Percentiles rank a stretch among this genome's conserved stretches.
Conservation (phyloP, 1,139 yeast species). For the Arxiozyma bovina region DNA sequence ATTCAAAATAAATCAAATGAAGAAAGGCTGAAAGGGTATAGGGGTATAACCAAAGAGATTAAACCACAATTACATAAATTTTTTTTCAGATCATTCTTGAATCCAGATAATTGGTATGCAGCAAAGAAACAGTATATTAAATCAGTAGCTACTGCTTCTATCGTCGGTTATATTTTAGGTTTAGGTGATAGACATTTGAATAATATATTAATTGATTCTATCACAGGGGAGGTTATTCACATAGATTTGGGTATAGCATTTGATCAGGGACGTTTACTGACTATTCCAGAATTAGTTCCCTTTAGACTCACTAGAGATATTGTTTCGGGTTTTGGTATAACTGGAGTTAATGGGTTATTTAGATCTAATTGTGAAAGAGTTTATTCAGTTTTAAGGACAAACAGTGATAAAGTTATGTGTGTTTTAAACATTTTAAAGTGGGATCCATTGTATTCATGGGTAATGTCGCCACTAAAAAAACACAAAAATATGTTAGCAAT, state of each 20-base stretch:
- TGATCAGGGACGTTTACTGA: constrained; percentile 77
- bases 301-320: constrained; percentile 84
- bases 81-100: constrained; percentile 59
- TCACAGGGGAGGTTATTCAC: constrained; percentile 85
- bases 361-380: constrained; percentile 66
- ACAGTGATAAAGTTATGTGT: constrained; percentile 63
- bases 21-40: constrained; percentile 45
- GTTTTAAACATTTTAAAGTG: constrained; percentile 79
- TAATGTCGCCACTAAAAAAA: constrained; percentile 60
- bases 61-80: constrained; percentile 63
- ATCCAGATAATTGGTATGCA: constrained; percentile 65
- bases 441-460: constrained; percentile 93
- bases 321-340: constrained; percentile 85
- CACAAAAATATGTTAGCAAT: constrained; percentile 33
- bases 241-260: constrained; percentile 95
- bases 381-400: constrained; percentile 54
- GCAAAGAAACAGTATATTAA: constrained; percentile 59
- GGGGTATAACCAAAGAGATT: constrained; percentile 42
- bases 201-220: constrained; percentile 71
- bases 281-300: constrained; percentile 90
- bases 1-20: constrained; percentile 41
- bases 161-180: constrained; percentile 81
- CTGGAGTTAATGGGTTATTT: constrained; percentile 73
- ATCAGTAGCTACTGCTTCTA: constrained; percentile 79
- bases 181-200: constrained; percentile 93